These are phyloP conservation scores for Apophysomyces trapeziformis DNA, from an alignment of 371 early-diverging fungal species.

Conservation along the genomic window DNA sequence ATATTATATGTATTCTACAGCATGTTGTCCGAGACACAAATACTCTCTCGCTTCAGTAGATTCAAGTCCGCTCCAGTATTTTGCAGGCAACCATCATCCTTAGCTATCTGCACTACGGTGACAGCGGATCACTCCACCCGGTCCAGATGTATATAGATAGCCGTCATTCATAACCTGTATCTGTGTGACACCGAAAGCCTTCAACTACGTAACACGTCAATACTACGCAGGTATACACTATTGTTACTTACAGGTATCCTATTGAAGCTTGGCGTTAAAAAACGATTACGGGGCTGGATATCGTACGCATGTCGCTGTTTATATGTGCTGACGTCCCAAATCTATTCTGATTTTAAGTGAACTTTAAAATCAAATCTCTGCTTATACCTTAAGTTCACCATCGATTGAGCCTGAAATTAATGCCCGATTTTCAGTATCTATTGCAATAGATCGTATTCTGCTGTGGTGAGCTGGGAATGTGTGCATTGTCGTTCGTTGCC, in stretches of 20 bases:
- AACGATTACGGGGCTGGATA: constrained; percentile 62
- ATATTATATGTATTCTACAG: too few species aligned
- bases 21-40: too few species aligned
- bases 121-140: constrained; percentile 48
- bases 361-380: neutral
- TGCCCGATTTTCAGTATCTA: constrained; percentile 60
- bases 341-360: constrained; percentile 35
- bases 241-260: constrained; percentile 57
- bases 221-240: neutral
- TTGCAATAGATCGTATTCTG: constrained; percentile 68
- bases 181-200: constrained; percentile 57
- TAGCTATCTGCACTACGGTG: neutral
- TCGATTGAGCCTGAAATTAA: constrained; percentile 70
- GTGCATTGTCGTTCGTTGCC: constrained; percentile 69
- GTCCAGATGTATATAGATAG: constrained; percentile 49
- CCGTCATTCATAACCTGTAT: constrained; percentile 37
- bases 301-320: constrained; percentile 54
- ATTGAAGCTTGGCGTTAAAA: constrained; percentile 60
- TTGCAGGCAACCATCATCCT: neutral
- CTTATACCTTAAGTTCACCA: constrained; percentile 60
- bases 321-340: constrained; percentile 72
- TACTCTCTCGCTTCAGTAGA: too few species aligned
- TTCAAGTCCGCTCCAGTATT: too few species aligned
- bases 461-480: constrained; percentile 75
- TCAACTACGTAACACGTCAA: constrained; percentile 32